Evolutionary conservation across 805 yeast genomes (phyloP), one percentile per base, ranked within the genome.

Genomic region (Ogataea chonburiensis): DNA sequence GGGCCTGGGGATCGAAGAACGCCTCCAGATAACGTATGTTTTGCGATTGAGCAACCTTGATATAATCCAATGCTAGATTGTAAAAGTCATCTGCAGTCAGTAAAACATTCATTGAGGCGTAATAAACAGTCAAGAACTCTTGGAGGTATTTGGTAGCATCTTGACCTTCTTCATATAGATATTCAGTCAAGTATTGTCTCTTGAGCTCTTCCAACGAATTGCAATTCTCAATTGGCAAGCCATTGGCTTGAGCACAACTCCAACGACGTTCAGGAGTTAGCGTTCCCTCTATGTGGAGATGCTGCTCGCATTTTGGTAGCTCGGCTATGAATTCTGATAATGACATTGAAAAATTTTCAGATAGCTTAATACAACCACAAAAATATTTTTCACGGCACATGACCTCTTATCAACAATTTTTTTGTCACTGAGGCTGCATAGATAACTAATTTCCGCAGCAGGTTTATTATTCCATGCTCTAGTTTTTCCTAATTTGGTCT

Each of bases 1-100:
- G 74, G 13, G 69, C 73, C 45, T 69, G 74, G 10, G 74, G 74
- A 37, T 69, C 74, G 36, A 69, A 69, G 43, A 68, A 69, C 5
- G 63, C 72, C 51, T 69, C 74, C 5, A 69, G 63, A 51, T 68
- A 71, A 37, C 53, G 49, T 34, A 72, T 64, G 3, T 68, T 67
- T 50, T 67, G 70, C 9, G 38, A n/a, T 36, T 56, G 43, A 12
- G 73, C 73, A 38, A 55, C 60, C 17, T 44, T 46, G 52, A 66
- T 61, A 49, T 68, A 69, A 28, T 58, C 70, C 64, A 66, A 58
- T 21, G 72, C 72, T 47, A 69, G 58, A 42, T 68, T 68, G 42
- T 62, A 67, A 52, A 68, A 69, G 52, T 69, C 74, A 28, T 60
- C 55, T 31, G 60, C 67, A 4, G 60, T 48, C 39, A 62, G 58